Conservation (phyloP, 768 basidiomycete species). For the Rhodotorula sphaerocarpa region DNA sequence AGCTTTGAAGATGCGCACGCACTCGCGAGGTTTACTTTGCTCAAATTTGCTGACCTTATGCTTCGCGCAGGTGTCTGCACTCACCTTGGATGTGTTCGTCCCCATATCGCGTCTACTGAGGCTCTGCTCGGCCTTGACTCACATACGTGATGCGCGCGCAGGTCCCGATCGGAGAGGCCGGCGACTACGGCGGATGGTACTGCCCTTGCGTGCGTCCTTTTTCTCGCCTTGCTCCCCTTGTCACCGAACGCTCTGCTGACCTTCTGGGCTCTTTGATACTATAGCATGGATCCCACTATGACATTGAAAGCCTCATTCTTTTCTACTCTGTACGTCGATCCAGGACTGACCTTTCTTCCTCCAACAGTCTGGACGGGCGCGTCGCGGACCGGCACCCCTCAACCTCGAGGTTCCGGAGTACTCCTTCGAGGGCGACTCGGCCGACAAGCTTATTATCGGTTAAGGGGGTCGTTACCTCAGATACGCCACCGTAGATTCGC, state of each 20-base stretch:
- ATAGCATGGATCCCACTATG: no score
- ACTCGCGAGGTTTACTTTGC: no score
- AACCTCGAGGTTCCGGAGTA: slow-evolving; percentile 67
- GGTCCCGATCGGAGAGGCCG: slow-evolving; percentile 77
- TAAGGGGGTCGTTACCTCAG: no score
- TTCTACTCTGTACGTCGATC: neutral
- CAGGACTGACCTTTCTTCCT: neutral
- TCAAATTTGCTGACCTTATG: neutral
- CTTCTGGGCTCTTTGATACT: no score
- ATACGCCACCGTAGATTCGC: no score
- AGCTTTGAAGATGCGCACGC: no score
- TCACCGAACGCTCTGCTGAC: no score
- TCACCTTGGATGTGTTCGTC: neutral
- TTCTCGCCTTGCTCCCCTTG: neutral
- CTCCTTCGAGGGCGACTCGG: neutral
- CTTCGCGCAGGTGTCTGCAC: neutral
- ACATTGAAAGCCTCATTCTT: neutral
- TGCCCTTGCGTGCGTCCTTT: slow-evolving; percentile 16
- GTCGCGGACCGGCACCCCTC: slow-evolving; percentile 95
- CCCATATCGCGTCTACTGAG: no score
- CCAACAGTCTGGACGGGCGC: slow-evolving; percentile 59
- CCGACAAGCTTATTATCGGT: neutral
- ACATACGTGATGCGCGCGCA: no score
- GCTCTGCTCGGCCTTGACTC: no score
- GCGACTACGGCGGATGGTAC: slow-evolving; percentile 15